A percentile compares a stretch with the other conserved stretches of the same genome.
phyloP scores from a whole-genome alignment of 2,329 filamentous ascomycete species.

The Fusarium gaditjirri region DNA sequence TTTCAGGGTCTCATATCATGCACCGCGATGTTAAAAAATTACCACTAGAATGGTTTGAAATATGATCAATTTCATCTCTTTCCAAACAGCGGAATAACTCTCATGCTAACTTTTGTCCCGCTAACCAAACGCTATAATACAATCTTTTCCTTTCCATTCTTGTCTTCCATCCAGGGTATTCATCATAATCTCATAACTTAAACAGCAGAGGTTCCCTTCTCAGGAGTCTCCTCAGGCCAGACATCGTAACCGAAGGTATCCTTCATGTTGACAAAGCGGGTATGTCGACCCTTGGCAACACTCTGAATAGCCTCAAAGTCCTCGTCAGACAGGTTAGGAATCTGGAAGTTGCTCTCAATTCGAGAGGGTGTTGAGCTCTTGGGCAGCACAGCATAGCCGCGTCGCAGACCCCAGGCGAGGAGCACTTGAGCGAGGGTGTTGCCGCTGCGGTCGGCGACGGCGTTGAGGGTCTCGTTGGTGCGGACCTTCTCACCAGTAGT shows the following conservation, averaged over 20 bases:
- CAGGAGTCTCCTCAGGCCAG: slow-evolving; percentile 66
- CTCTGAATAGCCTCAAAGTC: slow-evolving; percentile 62
- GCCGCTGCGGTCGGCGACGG: slow-evolving; percentile 62
- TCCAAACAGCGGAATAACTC: background rate
- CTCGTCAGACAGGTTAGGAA: slow-evolving; percentile 55
- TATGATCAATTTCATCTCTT: slow-evolving; percentile 1
- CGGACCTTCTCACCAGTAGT: slow-evolving; percentile 43
- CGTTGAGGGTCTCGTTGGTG: slow-evolving; percentile 55
- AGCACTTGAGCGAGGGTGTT: slow-evolving; percentile 64
- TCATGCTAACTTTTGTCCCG: slow-evolving; percentile 16
- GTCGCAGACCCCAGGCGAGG: slow-evolving; percentile 69
- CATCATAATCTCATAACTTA: slow-evolving; percentile 29
- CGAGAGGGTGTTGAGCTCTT: slow-evolving; percentile 75
- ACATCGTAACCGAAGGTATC: slow-evolving; percentile 81
- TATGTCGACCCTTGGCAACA: slow-evolving; percentile 66
- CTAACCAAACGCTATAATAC: slow-evolving; percentile 26
- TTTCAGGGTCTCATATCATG: background rate
- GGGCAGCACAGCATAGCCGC: slow-evolving; percentile 74
- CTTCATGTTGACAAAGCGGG: slow-evolving; percentile 84
- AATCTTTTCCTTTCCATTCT: background rate
- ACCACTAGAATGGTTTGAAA: background rate
- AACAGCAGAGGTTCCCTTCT: slow-evolving; percentile 29
- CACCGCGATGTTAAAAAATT: fast-evolving
- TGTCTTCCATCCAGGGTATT: slow-evolving; percentile 21
- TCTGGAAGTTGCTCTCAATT: slow-evolving; percentile 57